Percentiles rank a stretch among this genome's conserved stretches.
These are phyloP conservation scores for Botryosphaeria dothidea DNA, from an alignment of 2,329 filamentous ascomycete genomes.

Conservation along the genomic window DNA sequence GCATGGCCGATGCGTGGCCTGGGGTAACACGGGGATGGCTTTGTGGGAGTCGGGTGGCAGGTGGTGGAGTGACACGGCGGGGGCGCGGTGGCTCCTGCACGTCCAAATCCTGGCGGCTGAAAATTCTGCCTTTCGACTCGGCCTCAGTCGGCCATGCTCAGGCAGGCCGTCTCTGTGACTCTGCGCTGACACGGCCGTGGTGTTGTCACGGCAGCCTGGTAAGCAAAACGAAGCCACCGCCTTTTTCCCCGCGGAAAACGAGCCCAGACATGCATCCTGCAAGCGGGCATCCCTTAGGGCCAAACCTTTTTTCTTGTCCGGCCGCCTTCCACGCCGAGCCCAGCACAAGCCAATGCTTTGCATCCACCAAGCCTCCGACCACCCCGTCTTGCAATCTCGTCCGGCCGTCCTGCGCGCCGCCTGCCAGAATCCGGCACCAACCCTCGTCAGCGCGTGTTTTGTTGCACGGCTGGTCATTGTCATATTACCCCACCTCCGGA, in stretches of 20 bases:
- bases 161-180: background rate
- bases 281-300: constrained; percentile 5
- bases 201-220: background rate
- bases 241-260: background rate
- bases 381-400: background rate
- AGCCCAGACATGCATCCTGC: background rate
- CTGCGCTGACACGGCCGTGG: background rate
- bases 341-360: background rate
- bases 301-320: background rate
- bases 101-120: background rate
- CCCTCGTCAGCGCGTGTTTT: no score
- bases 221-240: background rate
- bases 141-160: background rate
- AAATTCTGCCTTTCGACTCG: background rate
- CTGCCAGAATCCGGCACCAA: background rate
- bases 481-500: no score
- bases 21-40: background rate
- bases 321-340: background rate
- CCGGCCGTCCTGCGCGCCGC: background rate
- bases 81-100: background rate
- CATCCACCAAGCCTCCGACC: background rate
- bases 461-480: no score
- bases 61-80: background rate
- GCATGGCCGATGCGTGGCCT: background rate
- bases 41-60: background rate